These are phyloP conservation scores for Murraya paniculata DNA, from an alignment of 345 rosid species.

Conservation along the genomic window DNA sequence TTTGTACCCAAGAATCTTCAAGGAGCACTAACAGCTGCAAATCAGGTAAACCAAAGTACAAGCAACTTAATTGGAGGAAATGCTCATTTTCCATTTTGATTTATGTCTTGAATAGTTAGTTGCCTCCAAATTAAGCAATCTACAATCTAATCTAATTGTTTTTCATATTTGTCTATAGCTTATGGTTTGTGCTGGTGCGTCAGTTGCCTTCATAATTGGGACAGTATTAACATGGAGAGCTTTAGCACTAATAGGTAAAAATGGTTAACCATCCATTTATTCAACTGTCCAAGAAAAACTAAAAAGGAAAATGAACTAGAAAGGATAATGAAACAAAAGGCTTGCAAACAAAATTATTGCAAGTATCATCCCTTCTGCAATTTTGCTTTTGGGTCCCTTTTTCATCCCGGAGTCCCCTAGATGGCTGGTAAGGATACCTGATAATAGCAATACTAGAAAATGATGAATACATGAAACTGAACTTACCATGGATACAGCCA, in stretches of 20 bases:
- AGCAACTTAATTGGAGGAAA: not conserved
- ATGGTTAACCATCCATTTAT: slow-evolving; percentile 3
- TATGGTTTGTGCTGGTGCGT: slow-evolving; percentile 70
- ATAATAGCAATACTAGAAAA: too few species aligned
- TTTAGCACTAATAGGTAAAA: slow-evolving; percentile 70
- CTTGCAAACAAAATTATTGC: slow-evolving; percentile 30
- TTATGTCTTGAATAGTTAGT: not conserved
- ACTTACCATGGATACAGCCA: slow-evolving; percentile 46
- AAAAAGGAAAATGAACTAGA: not conserved
- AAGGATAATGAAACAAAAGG: not conserved
- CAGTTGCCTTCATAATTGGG: slow-evolving; percentile 84
- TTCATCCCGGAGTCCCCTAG: slow-evolving; percentile 74
- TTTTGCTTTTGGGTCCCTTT: slow-evolving; percentile 65
- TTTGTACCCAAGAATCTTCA: slow-evolving; percentile 84
- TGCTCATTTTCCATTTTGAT: not conserved
- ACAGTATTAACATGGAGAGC: slow-evolving; percentile 75
- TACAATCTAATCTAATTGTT: not conserved
- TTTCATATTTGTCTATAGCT: slow-evolving; percentile 44
- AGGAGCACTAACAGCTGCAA: slow-evolving; percentile 77
- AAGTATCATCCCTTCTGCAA: slow-evolving; percentile 74
- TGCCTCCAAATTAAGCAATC: too few species aligned
- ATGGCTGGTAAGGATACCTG: slow-evolving; percentile 63
- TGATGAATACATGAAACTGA: not conserved
- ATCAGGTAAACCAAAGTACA: slow-evolving; percentile 54
- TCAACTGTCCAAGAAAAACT: not conserved